phyloP scores from a whole-genome alignment of 2,329 filamentous ascomycete genomes.

The Diaporthe vaccinii region DNA sequence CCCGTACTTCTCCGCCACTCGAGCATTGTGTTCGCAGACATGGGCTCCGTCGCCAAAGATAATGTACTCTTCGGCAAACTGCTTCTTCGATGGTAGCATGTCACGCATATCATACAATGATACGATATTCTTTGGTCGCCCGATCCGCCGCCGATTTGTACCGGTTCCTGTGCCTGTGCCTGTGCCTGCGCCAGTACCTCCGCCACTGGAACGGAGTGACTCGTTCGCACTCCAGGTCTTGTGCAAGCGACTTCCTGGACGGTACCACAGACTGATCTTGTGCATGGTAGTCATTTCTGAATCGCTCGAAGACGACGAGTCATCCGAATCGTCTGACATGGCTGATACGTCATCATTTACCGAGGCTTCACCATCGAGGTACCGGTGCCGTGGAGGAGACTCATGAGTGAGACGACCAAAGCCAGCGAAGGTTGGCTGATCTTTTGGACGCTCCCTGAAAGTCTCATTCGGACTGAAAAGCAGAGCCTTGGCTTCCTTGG shows the following conservation, averaged over 20 bases:
- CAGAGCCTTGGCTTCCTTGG: conserved; percentile 72
- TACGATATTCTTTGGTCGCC: conserved; percentile 76
- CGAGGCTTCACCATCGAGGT: conserved; percentile 63
- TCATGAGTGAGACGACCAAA: conserved; percentile 69
- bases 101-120: conserved; percentile 79
- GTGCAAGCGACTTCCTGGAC: conserved; percentile 64
- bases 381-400: conserved; percentile 60
- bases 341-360: conserved; percentile 64
- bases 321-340: conserved; percentile 63
- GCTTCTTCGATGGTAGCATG: conserved; percentile 82
- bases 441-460: conserved; percentile 63
- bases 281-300: conserved; percentile 75
- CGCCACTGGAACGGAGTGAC: conserved; percentile 71
- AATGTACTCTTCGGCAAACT: conserved; percentile 83
- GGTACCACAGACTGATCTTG: conserved; percentile 70
- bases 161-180: conserved; percentile 64
- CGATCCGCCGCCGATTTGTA: conserved; percentile 62
- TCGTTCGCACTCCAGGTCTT: conserved; percentile 70
- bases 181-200: conserved; percentile 70
- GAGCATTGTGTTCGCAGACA: conserved; percentile 87
- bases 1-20: conserved; percentile 79
- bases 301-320: conserved; percentile 66
- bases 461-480: conserved; percentile 62
- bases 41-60: conserved; percentile 87
- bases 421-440: conserved; percentile 69